These are phyloP conservation scores for Starmerella powellii DNA, from an alignment of 805 yeast genomes.

Conservation along the genomic window DNA sequence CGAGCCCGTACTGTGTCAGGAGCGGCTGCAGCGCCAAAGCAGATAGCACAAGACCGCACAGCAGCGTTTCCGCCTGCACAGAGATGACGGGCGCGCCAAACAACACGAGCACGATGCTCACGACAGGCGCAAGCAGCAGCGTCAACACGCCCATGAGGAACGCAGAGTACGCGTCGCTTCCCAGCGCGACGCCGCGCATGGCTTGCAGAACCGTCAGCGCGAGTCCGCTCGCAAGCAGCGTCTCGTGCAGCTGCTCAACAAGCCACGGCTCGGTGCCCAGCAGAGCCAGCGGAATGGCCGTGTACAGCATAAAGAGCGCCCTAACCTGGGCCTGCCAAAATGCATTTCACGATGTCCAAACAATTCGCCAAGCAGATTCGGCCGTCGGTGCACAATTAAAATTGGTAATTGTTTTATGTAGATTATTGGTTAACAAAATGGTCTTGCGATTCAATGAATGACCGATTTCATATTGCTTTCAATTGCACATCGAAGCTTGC, in stretches of 20 bases:
- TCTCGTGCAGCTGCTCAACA: constrained; percentile 6
- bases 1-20: constrained; percentile 43
- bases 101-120: constrained; percentile 36
- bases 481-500: too few relatives aligned
- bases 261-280: constrained; percentile 17
- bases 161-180: constrained; percentile 22
- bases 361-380: too few relatives aligned
- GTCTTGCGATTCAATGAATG: too few relatives aligned
- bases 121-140: constrained; percentile 25
- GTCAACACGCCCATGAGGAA: constrained; percentile 26
- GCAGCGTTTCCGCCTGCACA: constrained; percentile 39
- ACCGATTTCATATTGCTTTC: too few relatives aligned
- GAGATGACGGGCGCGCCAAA: constrained; percentile 72
- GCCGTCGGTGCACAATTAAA: too few relatives aligned
- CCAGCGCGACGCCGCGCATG: constrained; percentile 6
- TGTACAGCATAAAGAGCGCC: constrained; percentile 14
- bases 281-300: constrained; percentile 14
- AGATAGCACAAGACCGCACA: constrained; percentile 52
- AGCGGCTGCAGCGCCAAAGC: constrained; percentile 51
- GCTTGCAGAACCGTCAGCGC: constrained; percentile 8
- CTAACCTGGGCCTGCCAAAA: too few relatives aligned
- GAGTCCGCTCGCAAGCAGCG: constrained; percentile 8
- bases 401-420: too few relatives aligned
- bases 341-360: too few relatives aligned
- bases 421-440: too few relatives aligned